Conservation (phyloP, 2,329 filamentous ascomycete species). For the Claviceps paspali region DNA sequence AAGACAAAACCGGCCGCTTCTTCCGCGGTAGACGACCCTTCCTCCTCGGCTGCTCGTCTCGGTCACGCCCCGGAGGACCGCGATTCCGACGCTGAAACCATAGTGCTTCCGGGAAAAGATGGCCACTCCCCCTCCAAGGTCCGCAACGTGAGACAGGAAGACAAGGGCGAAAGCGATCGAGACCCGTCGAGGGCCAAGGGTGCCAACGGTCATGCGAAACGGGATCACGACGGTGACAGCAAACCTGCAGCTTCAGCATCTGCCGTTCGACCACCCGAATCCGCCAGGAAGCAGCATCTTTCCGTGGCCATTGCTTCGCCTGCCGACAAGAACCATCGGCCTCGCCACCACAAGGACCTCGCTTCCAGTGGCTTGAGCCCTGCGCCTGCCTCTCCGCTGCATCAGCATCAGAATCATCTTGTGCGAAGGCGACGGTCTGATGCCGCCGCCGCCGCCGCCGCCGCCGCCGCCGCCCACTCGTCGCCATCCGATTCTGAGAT, state of each 20-base stretch:
- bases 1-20: conserved; percentile 1
- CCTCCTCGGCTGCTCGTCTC: conserved; percentile 9
- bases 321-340: conserved; percentile 24
- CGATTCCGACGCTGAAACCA: conserved; percentile 58
- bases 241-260: conserved; percentile 17
- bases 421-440: conserved; percentile 20
- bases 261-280: conserved; percentile 18
- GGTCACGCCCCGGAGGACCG: conserved; percentile 34
- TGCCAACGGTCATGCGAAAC: conserved; percentile 17
- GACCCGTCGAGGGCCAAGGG: conserved; percentile 19
- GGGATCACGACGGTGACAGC: conserved; percentile 18
- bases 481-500: conserved; percentile 38
- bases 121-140: conserved; percentile 48
- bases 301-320: conserved; percentile 14
- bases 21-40: conserved; percentile 1
- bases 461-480: too few relatives aligned
- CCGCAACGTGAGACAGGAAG: conserved; percentile 50
- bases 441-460: too few relatives aligned
- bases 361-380: conserved; percentile 42
- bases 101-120: conserved; percentile 51
- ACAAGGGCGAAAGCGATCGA: conserved; percentile 41
- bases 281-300: conserved; percentile 35
- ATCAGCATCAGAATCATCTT: conserved; percentile 15
- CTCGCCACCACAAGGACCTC: conserved; percentile 31
- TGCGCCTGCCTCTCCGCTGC: conserved; percentile 38